A percentile compares a stretch with the other conserved stretches of the same genome.
phyloP scores from a whole-genome alignment of 345 rosid genomes.

The Zanthoxylum bungeanum region DNA sequence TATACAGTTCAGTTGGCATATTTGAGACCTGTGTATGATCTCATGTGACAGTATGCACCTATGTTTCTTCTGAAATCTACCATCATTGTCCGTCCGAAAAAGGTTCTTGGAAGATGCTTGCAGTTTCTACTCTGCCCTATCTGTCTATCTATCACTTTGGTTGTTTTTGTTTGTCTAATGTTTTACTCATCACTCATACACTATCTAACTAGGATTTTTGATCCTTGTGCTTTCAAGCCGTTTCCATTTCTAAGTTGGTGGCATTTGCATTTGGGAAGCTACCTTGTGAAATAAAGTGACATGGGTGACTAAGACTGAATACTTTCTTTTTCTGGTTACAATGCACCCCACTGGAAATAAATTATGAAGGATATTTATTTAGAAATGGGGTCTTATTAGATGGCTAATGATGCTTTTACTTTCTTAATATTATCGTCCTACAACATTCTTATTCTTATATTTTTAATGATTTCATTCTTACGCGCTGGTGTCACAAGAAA shows the following conservation, averaged over 20 bases:
- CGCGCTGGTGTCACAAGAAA: background rate
- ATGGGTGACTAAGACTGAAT: background rate
- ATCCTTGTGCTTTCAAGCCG: background rate
- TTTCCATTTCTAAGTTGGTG: background rate
- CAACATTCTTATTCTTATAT: background rate
- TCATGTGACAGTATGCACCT: background rate
- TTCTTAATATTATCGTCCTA: background rate
- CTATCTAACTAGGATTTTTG: background rate
- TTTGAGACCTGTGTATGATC: background rate
- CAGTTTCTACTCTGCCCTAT: background rate
- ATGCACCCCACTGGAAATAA: no score
- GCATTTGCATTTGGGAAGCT: background rate
- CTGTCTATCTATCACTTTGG: background rate
- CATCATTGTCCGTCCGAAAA: no score
- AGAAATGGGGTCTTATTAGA: background rate
- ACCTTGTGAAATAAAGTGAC: background rate
- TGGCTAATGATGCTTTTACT: background rate
- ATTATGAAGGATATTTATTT: background rate
- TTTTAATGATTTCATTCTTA: background rate
- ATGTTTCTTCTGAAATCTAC: background rate
- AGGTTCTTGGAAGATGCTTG: background rate
- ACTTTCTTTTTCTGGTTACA: no score
- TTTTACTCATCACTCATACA: background rate
- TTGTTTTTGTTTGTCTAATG: background rate
- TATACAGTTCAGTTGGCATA: background rate